Base-by-base conservation (phyloP, 1,284 basidiomycete genomes). In the Earliella scabrosa region DNA sequence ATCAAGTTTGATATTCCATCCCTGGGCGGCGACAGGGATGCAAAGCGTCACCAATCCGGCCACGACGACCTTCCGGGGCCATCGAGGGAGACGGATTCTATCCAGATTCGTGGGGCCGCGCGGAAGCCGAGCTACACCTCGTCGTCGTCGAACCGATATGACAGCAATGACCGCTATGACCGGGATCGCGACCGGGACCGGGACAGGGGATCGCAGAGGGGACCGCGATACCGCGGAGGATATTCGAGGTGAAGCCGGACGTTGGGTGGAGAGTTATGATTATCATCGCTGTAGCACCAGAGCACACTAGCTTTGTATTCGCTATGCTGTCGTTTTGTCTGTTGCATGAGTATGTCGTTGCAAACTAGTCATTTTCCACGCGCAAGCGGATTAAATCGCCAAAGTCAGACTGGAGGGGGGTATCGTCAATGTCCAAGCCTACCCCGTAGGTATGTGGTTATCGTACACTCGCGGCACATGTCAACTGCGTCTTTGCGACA, bases 1-100 rank as follows among this genome's bases (percentile, higher is more conserved):
- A 60, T 82, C 20, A 69, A 66, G 38, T 77, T 84, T 60, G 75
- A 74, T n/a, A 60, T 64, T 68, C 70, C 61, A 66, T 35, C 49
- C 43, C 23, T 41, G 24, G 53, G 46, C 36, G 47, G 54, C 32
- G 47, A 55, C 38, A 56, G 52, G 46, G 63, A 52, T 20, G 35
- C 50, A 44, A 54, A 61, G 67, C 44, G 66, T 58, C 54, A 38
- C 43, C 63, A 68, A 23, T 32, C 51, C 39, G 48, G 53, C 3
- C 59, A 61, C 46, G 63, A 63, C 36, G 67, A 69, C 58, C 39
- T 67, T 7, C 65, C 69, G 23, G 57, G 53, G 13, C 66, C 68
- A 23, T 61, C 63, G 32, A 61, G 66, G 21, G 69, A 71, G 59
- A 68, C 67, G 27, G 70, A 71, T 34, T 51, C 63, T 21, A 58